Base-by-base conservation (phyloP, 352 stramenopile species). In the Phytophthora uliginosa region DNA sequence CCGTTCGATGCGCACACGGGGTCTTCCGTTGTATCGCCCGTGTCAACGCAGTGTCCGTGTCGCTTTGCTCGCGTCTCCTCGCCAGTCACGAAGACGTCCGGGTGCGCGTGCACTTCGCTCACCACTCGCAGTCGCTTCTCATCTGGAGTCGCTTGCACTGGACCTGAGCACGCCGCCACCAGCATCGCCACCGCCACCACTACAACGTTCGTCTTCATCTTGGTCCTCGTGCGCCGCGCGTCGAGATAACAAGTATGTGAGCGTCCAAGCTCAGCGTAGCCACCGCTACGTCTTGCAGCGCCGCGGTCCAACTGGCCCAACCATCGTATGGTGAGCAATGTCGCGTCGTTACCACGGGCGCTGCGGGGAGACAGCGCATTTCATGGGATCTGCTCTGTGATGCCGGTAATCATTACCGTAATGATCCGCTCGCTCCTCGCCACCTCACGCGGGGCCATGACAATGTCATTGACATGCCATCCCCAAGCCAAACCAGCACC, bases 1-100 rank as follows among this genome's bases (percentile, higher is more conserved):
- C 84, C 84, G 61, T 90, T 85, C 5, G 82, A 89, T 34, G 69
- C 82, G 45, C 84, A 91, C 52, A 90, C 82, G 15, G 72, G 78
- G 9, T 78, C 71, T 17, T 80, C 67, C 8, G 84, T 71, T 18
- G 77, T 67, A 22, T 74, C 84, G 54, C 84, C 85, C 22, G 69
- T 59, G 24, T 69, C 67, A 42, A 65, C 47, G 17, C 81, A 88
- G 66, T 82, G 69, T 18, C 56, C 58, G 56, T 79, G 61, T 51
- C 76, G 58, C 33, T 83, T 83, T 18, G 61, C 63, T 63, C 73
- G 38, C 55, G 69, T 66, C 36, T 82, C 79, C 48, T 67, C 65
- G 5, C n/a, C 63, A 34, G 4, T 66, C 45, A 78, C 70, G 15
- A 61, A 69, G 17, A 78, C 77, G 45, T 77, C 48, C n/a, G 69